phyloP scores from a whole-genome alignment of 495 filamentous ascomycete genomes.

The Cryomyces antarcticus region DNA sequence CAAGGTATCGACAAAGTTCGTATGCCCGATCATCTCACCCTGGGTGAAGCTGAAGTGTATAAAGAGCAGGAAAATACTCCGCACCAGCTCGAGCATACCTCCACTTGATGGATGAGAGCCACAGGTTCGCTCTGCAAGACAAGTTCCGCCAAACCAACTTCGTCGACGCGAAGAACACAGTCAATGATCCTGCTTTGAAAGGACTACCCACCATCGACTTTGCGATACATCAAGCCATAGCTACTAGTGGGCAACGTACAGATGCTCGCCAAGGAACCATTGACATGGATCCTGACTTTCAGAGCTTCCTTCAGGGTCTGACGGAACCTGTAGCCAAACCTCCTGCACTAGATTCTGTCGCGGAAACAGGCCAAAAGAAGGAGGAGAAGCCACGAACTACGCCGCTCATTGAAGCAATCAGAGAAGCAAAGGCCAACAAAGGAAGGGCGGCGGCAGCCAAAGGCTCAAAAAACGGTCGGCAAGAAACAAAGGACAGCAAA shows the following conservation, averaged over 20 bases:
- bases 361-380: constrained; percentile 27
- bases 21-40: background rate
- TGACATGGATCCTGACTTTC: constrained; percentile 88
- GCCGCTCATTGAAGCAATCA: constrained; percentile 73
- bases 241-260: constrained; percentile 33
- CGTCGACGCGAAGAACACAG: constrained; percentile 52
- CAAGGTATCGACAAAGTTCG: constrained; percentile 72
- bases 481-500: constrained; percentile 33
- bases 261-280: constrained; percentile 86
- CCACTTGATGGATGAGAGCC: constrained; percentile 40
- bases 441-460: constrained; percentile 35
- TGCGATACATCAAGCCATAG: constrained; percentile 61
- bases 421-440: constrained; percentile 77
- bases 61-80: constrained; percentile 58
- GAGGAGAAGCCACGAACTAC: constrained; percentile 54
- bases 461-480: constrained; percentile 25
- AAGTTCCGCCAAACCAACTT: constrained; percentile 42
- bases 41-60: constrained; percentile 1
- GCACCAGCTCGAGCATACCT: constrained; percentile 60
- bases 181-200: constrained; percentile 43
- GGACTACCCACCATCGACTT: constrained; percentile 63
- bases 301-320: constrained; percentile 70
- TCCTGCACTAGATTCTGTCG: constrained; percentile 26
- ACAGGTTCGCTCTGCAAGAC: constrained; percentile 41
- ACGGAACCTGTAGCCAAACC: constrained; percentile 52